phyloP scores from a whole-genome alignment of 352 stramenopile genomes.

The Stephanocyclus meneghinianus region DNA sequence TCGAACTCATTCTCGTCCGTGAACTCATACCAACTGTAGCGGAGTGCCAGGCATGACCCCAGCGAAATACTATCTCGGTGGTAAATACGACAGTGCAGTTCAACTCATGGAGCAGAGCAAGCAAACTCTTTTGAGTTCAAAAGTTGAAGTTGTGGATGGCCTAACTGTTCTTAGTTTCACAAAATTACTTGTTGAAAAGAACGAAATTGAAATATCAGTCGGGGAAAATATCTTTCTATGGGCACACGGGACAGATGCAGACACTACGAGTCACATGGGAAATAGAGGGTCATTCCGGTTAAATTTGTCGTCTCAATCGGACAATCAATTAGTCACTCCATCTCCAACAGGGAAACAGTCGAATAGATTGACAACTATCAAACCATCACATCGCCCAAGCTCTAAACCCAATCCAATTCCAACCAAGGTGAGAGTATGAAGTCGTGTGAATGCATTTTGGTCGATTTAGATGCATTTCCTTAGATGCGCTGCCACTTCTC shows the following conservation, averaged over 20 bases:
- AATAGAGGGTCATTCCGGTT: conserved; percentile 15
- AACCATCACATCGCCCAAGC: no score
- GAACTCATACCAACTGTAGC: background rate
- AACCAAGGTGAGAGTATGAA: no score
- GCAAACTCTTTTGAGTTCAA: conserved; percentile 13
- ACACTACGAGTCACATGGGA: conserved; percentile 3
- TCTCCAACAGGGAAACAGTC: no score
- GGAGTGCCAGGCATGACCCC: conserved; percentile 7
- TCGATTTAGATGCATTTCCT: no score
- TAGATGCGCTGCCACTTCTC: no score
- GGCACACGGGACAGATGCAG: conserved; percentile 1
- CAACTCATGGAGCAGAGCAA: conserved; percentile 7
- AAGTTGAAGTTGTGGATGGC: background rate
- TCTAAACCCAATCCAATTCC: no score
- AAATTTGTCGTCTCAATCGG: background rate
- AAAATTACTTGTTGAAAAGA: conserved; percentile 16
- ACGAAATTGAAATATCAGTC: conserved; percentile 7
- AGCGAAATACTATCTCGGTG: conserved; percentile 19
- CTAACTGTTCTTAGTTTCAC: conserved; percentile 30
- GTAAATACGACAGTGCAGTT: background rate
- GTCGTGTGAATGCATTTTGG: no score
- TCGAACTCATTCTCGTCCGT: background rate
- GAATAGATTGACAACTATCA: no score
- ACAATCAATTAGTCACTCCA: background rate
- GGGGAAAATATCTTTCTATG: conserved; percentile 7